Base-by-base conservation (phyloP, 306 rosid genomes). In the Calophaca sinica region DNA sequence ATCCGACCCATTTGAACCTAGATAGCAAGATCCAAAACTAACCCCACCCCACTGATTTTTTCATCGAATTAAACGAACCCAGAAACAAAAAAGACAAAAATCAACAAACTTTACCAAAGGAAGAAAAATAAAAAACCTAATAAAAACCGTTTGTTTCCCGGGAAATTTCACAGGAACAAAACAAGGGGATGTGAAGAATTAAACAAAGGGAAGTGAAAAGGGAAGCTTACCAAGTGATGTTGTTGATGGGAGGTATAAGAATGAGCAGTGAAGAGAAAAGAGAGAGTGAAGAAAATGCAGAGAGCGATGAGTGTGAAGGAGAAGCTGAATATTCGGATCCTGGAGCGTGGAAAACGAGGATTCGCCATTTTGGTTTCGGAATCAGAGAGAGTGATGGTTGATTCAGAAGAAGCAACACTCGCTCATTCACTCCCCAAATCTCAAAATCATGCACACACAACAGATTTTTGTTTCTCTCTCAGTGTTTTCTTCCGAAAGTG, bases 251-350 rank as follows among this genome's bases (percentile, higher is more conserved):
- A 49, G 33, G 96, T 36, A 83, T 74, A 66, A 7, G 91, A 61
- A 55, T 64, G 60, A 39, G 81, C 11, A 52, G 93, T 63, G 89
- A 84, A 77, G 86, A 85, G 15, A 75, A 86, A 84, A 10, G 92
- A 85, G 83, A 85, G 36, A 65, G 86, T 11, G 86, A 89, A 53
- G 76, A 88, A 63, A 74, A 84, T 59, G 84, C 83, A 48, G 63
- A 87, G 53, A 12, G 76, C 77, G 31, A 93, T 74, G 8, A 83
- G 55, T 62, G 82, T 85, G 87, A 87, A 84, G 11, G 73, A 45
- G 80, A 73, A 59, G 62, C 62, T 54, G 45, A 82, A 81, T 67
- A 46, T 51, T 58, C 70, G 78, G 86, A 73, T 72, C 78, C 74
- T 72, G 29, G 76, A 51, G 20, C 78, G 84, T 14, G 75, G 65